phyloP scores from a whole-genome alignment of 257 asterid species.

The Capsicum chinense region DNA sequence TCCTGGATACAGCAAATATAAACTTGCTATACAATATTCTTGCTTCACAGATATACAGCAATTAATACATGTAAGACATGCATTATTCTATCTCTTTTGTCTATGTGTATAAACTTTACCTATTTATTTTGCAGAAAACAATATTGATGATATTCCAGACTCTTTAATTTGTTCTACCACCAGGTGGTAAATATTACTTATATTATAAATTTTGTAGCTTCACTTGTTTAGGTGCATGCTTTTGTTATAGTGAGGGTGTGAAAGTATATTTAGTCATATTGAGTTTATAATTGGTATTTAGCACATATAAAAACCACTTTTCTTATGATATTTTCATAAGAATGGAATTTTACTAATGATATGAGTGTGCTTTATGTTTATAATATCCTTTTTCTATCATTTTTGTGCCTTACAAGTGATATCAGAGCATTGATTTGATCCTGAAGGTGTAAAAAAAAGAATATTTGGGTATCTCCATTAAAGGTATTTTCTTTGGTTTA shows the following conservation, averaged over 20 bases:
- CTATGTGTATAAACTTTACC: neutral
- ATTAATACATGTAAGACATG: constrained; percentile 32
- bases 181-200: neutral
- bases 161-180: neutral
- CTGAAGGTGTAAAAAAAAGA: too few relatives aligned
- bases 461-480: too few relatives aligned
- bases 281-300: neutral
- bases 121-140: neutral
- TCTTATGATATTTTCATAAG: neutral
- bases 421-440: too few relatives aligned
- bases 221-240: neutral
- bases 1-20: neutral
- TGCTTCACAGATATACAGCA: constrained; percentile 23
- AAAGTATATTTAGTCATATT: neutral
- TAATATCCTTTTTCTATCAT: neutral
- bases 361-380: neutral
- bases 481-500: too few relatives aligned
- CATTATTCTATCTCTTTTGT: constrained; percentile 27
- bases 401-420: too few relatives aligned
- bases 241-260: neutral
- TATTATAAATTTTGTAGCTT: neutral
- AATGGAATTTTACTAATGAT: neutral
- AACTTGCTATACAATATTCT: neutral
- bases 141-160: neutral
- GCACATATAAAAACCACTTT: neutral